phyloP scores from a whole-genome alignment of 108 stramenopile genomes.

The Epithemia pelagica region DNA sequence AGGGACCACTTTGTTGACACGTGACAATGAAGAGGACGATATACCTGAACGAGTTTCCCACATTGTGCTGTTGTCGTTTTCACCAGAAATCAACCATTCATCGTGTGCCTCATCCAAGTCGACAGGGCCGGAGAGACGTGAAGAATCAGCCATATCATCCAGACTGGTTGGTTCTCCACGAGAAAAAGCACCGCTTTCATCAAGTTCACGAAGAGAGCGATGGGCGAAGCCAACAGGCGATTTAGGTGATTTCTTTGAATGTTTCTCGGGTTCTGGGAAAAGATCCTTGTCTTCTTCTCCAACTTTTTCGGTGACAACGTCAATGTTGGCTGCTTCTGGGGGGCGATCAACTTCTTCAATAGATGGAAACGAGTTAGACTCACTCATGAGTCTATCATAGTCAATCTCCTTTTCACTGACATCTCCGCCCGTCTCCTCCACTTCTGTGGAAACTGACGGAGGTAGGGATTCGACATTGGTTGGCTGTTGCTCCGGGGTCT shows the following conservation, averaged over 20 bases:
- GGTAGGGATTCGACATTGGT: too few species aligned
- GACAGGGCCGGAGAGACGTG: constrained; percentile 28
- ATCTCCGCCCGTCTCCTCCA: not conserved
- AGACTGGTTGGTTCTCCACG: not conserved
- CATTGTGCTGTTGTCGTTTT: not conserved
- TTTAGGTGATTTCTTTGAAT: not conserved
- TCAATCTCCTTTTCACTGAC: not conserved
- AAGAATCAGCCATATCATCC: not conserved
- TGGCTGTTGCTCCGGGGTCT: too few species aligned
- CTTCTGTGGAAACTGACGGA: too few species aligned
- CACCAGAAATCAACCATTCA: not conserved
- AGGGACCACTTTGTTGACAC: constrained; percentile 21
- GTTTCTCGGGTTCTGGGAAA: constrained; percentile 16
- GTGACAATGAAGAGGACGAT: constrained; percentile 8
- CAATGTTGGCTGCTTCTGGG: constrained; percentile 6
- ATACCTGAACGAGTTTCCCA: constrained; percentile 13
- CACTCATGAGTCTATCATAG: not conserved
- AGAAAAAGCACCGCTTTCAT: not conserved
- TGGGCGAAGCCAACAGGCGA: not conserved
- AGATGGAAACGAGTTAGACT: not conserved
- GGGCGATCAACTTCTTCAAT: not conserved
- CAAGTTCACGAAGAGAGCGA: not conserved
- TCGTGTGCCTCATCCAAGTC: constrained; percentile 14
- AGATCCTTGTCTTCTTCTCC: constrained; percentile 27
- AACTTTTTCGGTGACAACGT: constrained; percentile 38